A percentile compares a stretch with the other conserved stretches of the same genome.
These are phyloP conservation scores for Lachancea nothofagi DNA, from an alignment of 805 yeast species.

Conservation along the genomic window DNA sequence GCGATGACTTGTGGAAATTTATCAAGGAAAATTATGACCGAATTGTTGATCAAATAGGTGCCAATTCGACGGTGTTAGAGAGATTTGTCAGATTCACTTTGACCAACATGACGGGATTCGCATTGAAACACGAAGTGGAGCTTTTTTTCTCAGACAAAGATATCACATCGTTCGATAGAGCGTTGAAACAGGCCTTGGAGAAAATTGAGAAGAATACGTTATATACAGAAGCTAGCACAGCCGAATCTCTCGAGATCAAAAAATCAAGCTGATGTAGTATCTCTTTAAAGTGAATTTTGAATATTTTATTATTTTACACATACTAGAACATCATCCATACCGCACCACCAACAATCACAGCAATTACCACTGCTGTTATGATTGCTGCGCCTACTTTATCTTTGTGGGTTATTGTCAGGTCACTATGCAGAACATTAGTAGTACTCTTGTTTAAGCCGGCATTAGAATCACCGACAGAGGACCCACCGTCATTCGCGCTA, in stretches of 20 bases:
- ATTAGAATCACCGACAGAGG: constrained; percentile 49
- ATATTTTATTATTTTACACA: neutral
- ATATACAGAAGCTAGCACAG: constrained; percentile 8
- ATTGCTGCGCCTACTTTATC: constrained; percentile 91
- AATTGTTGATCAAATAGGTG: constrained; percentile 38
- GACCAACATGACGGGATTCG: constrained; percentile 36
- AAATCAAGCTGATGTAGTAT: too few relatives aligned
- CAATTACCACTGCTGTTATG: constrained; percentile 69
- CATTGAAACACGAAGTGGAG: constrained; percentile 33
- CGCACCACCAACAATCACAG: constrained; percentile 55
- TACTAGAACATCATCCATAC: constrained; percentile 70
- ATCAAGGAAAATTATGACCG: constrained; percentile 39
- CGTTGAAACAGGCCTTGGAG: constrained; percentile 17
- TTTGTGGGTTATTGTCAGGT: constrained; percentile 46
- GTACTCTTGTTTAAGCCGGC: constrained; percentile 44
- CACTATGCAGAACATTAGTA: constrained; percentile 32
- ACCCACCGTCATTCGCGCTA: constrained; percentile 48
- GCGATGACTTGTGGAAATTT: constrained; percentile 41
- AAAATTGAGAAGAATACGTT: constrained; percentile 14
- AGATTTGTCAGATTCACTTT: constrained; percentile 37
- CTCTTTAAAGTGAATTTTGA: neutral
- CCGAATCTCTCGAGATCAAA: constrained; percentile 1
- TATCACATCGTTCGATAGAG: constrained; percentile 15
- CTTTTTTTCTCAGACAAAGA: constrained; percentile 33
- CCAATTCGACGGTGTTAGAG: constrained; percentile 43